Evolutionary conservation across 31 red algal genomes (phyloP).

Genomic region (Asparagopsis taxiformis): DNA sequence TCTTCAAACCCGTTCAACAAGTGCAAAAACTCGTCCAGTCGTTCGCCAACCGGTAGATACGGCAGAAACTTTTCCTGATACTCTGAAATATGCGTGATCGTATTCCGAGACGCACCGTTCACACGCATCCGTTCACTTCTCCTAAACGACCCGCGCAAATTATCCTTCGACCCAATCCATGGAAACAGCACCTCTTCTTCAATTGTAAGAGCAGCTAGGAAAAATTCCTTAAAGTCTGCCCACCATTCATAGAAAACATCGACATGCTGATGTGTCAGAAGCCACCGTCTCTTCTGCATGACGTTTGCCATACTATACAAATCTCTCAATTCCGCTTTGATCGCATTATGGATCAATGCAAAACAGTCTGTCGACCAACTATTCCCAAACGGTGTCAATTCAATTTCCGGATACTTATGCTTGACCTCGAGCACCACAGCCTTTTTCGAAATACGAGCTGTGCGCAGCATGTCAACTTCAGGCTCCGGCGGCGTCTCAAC

Average conservation of each 20-base stretch:
- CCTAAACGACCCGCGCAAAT: constrained; percentile 36
- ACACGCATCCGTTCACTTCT: constrained; percentile 53
- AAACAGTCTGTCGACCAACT: constrained; percentile 61
- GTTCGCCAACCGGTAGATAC: constrained; percentile 52
- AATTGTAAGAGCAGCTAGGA: constrained; percentile 21
- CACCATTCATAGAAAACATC: constrained; percentile 72
- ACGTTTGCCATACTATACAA: constrained; percentile 36
- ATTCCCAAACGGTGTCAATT: constrained; percentile 34
- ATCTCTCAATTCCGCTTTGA: constrained; percentile 41
- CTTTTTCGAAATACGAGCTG: constrained; percentile 49
- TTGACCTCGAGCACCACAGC: constrained; percentile 25
- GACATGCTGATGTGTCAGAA: constrained; percentile 60
- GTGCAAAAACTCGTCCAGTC: constrained; percentile 46
- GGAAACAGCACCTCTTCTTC: constrained; percentile 48
- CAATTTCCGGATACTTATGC: constrained; percentile 43
- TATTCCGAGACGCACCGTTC: constrained; percentile 32
- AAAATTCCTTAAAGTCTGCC: constrained; percentile 44
- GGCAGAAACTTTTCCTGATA: constrained; percentile 52
- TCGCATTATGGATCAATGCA: constrained; percentile 55
- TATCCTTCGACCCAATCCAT: constrained; percentile 46
- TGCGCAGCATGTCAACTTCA: constrained; percentile 35
- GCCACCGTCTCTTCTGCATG: constrained; percentile 54
- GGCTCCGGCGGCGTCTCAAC: constrained; percentile 10
- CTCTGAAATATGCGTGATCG: constrained; percentile 30
- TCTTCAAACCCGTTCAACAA: constrained; percentile 41